Evolutionary conservation across 257 asterid genomes (phyloP).

Genomic region (Solanum gandarillasii): DNA sequence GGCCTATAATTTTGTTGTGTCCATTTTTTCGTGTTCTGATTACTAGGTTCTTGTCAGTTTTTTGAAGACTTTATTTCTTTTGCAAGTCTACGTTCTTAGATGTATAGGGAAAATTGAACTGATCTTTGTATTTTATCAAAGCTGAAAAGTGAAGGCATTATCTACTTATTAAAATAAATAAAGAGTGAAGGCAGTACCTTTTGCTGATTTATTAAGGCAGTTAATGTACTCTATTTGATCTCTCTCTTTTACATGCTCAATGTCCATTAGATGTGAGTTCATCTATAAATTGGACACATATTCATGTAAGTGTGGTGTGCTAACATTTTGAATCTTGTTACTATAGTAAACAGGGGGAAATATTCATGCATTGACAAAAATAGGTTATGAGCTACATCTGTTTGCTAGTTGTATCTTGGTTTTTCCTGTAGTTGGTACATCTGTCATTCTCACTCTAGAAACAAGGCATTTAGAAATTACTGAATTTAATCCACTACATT

Average conservation of each 20-base stretch:
- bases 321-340: neutral
- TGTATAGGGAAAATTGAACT: neutral
- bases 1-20: neutral
- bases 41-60: neutral
- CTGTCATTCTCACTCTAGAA: neutral
- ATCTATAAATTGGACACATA: neutral
- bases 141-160: neutral
- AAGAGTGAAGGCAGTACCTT: neutral
- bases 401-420: neutral
- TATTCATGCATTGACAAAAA: neutral
- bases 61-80: neutral
- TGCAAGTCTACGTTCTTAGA: neutral
- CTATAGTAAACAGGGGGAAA: neutral
- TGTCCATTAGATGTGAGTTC: neutral
- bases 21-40: neutral
- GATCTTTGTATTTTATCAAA: neutral
- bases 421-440: neutral
- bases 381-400: neutral
- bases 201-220: neutral
- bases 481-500: conserved; percentile 1
- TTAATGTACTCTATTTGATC: neutral
- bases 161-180: neutral
- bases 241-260: neutral
- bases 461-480: neutral
- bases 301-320: neutral